A percentile compares a stretch with the other conserved stretches of the same genome.
These are phyloP conservation scores for Lodderomyces metapsilosis DNA, from an alignment of 1,139 yeast genomes.

Conservation along the genomic window DNA sequence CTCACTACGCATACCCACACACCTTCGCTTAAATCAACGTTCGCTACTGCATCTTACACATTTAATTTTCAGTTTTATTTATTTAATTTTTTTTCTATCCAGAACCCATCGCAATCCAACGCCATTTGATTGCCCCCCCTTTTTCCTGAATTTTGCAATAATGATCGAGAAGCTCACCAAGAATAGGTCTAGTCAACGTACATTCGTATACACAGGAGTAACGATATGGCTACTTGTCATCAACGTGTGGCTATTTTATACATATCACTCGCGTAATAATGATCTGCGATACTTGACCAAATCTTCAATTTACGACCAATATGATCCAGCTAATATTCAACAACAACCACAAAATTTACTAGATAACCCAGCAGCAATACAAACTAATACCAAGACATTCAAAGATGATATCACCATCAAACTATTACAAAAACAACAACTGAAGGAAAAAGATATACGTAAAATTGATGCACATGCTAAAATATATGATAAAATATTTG, in stretches of 20 bases:
- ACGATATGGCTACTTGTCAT: slow-evolving; percentile 12
- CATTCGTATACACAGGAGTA: slow-evolving; percentile 10
- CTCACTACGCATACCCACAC: too few relatives aligned
- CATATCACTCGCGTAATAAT: slow-evolving; percentile 4
- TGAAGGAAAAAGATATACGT: slow-evolving; percentile 10
- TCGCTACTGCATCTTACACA: too few relatives aligned
- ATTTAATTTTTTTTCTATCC: too few relatives aligned
- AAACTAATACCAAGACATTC: too few relatives aligned
- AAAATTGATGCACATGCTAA: slow-evolving; percentile 11
- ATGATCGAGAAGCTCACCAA: slow-evolving; percentile 14
- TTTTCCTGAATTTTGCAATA: not conserved
- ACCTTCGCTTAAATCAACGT: too few relatives aligned
- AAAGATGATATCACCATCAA: slow-evolving; percentile 12
- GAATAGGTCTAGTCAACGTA: slow-evolving; percentile 13
- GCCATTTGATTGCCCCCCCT: too few relatives aligned
- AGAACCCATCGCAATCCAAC: too few relatives aligned
- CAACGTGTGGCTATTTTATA: slow-evolving; percentile 12
- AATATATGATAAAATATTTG: slow-evolving; percentile 15
- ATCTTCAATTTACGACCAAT: slow-evolving; percentile 14
- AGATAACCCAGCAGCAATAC: slow-evolving; percentile 2
- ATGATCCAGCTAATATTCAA: slow-evolving; percentile 6
- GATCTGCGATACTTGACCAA: slow-evolving; percentile 1
- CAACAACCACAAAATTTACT: not conserved
- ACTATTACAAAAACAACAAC: slow-evolving; percentile 10
- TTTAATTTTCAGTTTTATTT: too few relatives aligned